These are phyloP conservation scores for Globisporangium canariense DNA, from an alignment of 352 stramenopile species.

Conservation along the genomic window DNA sequence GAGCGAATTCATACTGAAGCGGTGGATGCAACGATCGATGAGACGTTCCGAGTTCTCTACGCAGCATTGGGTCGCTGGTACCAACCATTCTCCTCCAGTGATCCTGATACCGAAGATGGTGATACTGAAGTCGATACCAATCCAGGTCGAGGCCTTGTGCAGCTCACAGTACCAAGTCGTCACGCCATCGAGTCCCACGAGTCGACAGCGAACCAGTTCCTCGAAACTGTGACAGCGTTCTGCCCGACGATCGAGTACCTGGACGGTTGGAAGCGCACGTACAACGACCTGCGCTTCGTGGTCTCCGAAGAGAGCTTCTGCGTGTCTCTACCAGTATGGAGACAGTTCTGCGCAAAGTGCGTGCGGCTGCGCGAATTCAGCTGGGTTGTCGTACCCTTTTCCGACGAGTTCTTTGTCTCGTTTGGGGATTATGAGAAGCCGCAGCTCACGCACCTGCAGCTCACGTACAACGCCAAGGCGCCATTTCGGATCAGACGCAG, in stretches of 20 bases:
- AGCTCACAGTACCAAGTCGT: slow-evolving; percentile 15
- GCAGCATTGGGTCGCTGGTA: slow-evolving; percentile 17
- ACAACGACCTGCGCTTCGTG: slow-evolving; percentile 36
- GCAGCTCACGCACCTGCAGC: slow-evolving; percentile 36
- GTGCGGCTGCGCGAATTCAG: slow-evolving; percentile 49
- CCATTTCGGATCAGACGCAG: slow-evolving; percentile 47
- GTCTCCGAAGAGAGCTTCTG: slow-evolving; percentile 36
- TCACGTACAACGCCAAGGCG: slow-evolving; percentile 48
- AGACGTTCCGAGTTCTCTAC: slow-evolving; percentile 35
- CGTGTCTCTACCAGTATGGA: slow-evolving; percentile 35
- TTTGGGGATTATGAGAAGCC: slow-evolving; percentile 40
- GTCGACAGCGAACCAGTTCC: slow-evolving; percentile 24
- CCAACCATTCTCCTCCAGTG: background rate
- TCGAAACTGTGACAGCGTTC: slow-evolving; percentile 23
- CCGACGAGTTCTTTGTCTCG: slow-evolving; percentile 59
- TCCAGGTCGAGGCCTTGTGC: background rate
- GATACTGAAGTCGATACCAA: background rate
- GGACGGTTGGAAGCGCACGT: slow-evolving; percentile 62
- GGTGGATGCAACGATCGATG: slow-evolving; percentile 37
- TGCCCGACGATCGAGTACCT: slow-evolving; percentile 60
- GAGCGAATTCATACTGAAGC: slow-evolving; percentile 25
- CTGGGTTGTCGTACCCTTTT: slow-evolving; percentile 66
- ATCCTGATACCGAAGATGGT: background rate
- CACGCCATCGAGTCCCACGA: slow-evolving; percentile 20
- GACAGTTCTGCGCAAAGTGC: slow-evolving; percentile 39